A percentile compares a stretch with the other conserved stretches of the same genome.
phyloP scores from a whole-genome alignment of 495 filamentous ascomycete species.

The Aspergillus kassunensis region DNA sequence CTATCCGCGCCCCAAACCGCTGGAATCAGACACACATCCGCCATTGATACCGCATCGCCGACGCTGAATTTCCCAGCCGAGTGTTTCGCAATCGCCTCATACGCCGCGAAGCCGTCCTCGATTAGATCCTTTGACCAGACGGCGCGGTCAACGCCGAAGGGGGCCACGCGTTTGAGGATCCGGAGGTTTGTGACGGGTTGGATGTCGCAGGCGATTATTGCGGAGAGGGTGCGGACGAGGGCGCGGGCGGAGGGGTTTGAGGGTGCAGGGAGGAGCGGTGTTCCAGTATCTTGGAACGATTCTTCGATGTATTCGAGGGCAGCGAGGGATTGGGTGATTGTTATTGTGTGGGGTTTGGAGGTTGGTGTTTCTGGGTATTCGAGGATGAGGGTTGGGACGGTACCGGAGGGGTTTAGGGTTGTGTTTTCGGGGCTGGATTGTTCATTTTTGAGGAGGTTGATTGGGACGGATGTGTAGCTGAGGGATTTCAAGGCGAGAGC shows the following conservation, averaged over 20 bases:
- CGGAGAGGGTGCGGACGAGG: slow-evolving; percentile 36
- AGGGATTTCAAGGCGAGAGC: slow-evolving; percentile 46
- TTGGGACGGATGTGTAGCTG: slow-evolving; percentile 35
- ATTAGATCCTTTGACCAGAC: slow-evolving; percentile 38
- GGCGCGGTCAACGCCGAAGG: slow-evolving; percentile 33
- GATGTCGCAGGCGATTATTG: slow-evolving; percentile 47
- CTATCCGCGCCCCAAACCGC: slow-evolving; percentile 49
- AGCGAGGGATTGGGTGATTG: slow-evolving; percentile 49
- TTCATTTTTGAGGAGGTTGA: slow-evolving; percentile 45
- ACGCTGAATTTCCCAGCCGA: slow-evolving; percentile 45
- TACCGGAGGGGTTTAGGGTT: slow-evolving; percentile 44
- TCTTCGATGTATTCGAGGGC: slow-evolving; percentile 54
- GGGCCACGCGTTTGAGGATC: slow-evolving; percentile 40
- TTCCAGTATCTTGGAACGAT: slow-evolving; percentile 24
- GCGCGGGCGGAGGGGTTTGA: slow-evolving; percentile 31
- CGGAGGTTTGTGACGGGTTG: slow-evolving; percentile 49
- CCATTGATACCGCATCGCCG: slow-evolving; percentile 47
- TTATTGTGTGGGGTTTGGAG: slow-evolving; percentile 15
- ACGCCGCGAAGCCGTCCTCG: slow-evolving; percentile 44
- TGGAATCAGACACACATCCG: slow-evolving; percentile 51
- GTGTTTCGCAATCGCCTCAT: slow-evolving; percentile 33
- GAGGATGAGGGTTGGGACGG: slow-evolving; percentile 48
- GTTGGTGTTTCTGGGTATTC: slow-evolving; percentile 7
- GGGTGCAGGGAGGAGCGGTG: slow-evolving; percentile 32
- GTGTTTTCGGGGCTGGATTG: slow-evolving; percentile 33